A percentile compares a stretch with the other conserved stretches of the same genome.
Conservation (phyloP, 306 rosid species). For the Quillaja saponaria region DNA sequence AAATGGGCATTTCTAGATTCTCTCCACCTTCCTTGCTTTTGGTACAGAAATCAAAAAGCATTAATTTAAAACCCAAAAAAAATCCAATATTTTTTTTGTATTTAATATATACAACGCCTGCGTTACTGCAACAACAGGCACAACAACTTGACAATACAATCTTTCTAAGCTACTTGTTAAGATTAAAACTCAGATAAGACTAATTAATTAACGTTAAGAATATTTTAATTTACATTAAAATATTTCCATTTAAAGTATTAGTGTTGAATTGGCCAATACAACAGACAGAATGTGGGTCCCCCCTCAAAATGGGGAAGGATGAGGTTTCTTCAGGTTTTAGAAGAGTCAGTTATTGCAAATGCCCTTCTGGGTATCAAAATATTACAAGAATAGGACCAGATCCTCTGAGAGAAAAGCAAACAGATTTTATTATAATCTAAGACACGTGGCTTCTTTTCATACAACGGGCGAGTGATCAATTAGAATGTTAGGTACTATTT, state of each 20-base stretch:
- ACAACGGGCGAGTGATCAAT: slow-evolving; percentile 19
- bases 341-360: slow-evolving; percentile 14
- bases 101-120: slow-evolving; percentile 12
- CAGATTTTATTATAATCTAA: slow-evolving; percentile 21
- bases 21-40: slow-evolving; percentile 58
- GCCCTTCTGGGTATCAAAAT: slow-evolving; percentile 31
- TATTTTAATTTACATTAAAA: not conserved
- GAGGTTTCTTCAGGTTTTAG: slow-evolving; percentile 34
- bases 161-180: slow-evolving; percentile 26
- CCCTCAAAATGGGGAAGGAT: slow-evolving; percentile 31
- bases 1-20: slow-evolving; percentile 79
- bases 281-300: slow-evolving; percentile 48
- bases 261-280: slow-evolving; percentile 38
- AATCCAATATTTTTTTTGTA: not conserved
- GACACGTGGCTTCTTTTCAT: slow-evolving; percentile 42
- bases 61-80: slow-evolving; percentile 20
- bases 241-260: slow-evolving; percentile 22
- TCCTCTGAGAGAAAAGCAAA: slow-evolving; percentile 35
- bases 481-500: slow-evolving; percentile 12
- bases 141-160: slow-evolving; percentile 40
- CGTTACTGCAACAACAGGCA: slow-evolving; percentile 36
- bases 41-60: slow-evolving; percentile 35
- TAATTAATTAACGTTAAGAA: slow-evolving; percentile 14
- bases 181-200: slow-evolving; percentile 15
- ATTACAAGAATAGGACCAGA: slow-evolving; percentile 46